Conservation (phyloP, 371 early-diverging fungal species). For the Circinella umbellata region DNA sequence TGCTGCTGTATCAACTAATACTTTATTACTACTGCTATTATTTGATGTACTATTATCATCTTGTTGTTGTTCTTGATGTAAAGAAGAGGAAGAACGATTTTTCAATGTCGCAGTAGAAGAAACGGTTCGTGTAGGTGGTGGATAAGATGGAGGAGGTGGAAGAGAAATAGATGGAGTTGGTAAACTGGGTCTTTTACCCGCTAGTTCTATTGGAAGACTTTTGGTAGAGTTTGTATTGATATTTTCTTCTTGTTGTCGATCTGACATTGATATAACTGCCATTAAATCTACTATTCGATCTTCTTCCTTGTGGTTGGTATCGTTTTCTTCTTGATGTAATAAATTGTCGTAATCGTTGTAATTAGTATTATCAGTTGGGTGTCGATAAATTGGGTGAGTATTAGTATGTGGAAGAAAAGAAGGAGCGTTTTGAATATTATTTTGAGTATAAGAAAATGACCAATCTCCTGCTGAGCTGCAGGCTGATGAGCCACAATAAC, state of each 20-base stretch:
- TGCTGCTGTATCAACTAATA: background rate
- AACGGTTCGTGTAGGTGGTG: background rate
- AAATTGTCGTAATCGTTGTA: background rate
- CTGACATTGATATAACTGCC: background rate
- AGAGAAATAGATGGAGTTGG: constrained; percentile 8
- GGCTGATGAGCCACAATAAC: background rate
- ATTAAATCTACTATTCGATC: constrained; percentile 2
- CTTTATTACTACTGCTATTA: background rate
- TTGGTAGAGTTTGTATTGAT: background rate
- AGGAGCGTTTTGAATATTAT: background rate
- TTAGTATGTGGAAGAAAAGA: background rate
- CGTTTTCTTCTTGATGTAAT: background rate
- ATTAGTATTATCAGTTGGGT: background rate
- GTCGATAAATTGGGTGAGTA: background rate
- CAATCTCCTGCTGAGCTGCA: background rate
- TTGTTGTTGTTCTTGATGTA: too few relatives aligned
- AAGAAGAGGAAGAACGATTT: too few relatives aligned
- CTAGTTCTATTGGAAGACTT: background rate
- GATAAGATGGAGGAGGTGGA: constrained; percentile 17
- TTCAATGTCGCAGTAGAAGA: too few relatives aligned
- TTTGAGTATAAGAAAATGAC: background rate
- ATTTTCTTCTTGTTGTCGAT: background rate
- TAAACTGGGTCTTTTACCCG: background rate
- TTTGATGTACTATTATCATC: too few relatives aligned
- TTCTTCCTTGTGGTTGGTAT: background rate